phyloP scores from a whole-genome alignment of 2,329 filamentous ascomycete species.

The Hypoxylon sp. region DNA sequence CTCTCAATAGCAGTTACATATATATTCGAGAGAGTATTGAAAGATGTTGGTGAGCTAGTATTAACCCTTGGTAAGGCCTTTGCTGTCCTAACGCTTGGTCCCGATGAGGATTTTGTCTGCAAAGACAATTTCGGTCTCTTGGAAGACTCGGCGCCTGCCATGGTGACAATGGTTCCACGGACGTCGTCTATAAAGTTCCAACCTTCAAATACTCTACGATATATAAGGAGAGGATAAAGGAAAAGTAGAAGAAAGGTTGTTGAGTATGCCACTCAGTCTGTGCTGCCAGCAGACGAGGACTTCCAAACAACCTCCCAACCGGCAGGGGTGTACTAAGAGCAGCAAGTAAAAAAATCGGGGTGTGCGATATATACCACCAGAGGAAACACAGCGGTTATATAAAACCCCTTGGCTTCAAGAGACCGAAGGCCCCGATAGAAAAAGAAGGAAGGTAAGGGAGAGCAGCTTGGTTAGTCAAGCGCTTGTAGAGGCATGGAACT shows the following conservation, averaged over 20 bases:
- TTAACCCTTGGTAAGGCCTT: constrained; percentile 64
- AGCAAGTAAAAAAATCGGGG: constrained; percentile 35
- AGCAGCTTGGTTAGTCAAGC: constrained; percentile 40
- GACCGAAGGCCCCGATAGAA: constrained; percentile 28
- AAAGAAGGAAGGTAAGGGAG: constrained; percentile 44
- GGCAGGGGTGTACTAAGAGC: constrained; percentile 44
- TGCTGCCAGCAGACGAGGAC: constrained; percentile 48
- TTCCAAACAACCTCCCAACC: constrained; percentile 48
- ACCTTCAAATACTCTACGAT: constrained; percentile 18
- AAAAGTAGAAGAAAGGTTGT: constrained; percentile 31
- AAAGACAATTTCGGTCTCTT: constrained; percentile 72
- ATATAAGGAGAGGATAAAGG: constrained; percentile 13
- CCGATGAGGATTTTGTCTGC: constrained; percentile 65
- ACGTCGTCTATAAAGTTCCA: constrained; percentile 13
- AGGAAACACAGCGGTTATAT: constrained; percentile 51
- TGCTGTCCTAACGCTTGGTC: constrained; percentile 57
- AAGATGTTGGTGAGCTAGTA: constrained; percentile 72
- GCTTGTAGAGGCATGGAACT: constrained; percentile 47
- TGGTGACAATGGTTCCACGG: constrained; percentile 47
- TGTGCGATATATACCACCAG: constrained; percentile 35
- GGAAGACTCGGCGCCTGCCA: constrained; percentile 57
- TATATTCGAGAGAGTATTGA: constrained; percentile 77
- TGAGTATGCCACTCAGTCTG: constrained; percentile 41
- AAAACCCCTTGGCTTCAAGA: constrained; percentile 42
- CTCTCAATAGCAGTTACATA: constrained; percentile 75